Evolutionary conservation across 768 basidiomycete species (phyloP).

Genomic region (Trametes elegans): DNA sequence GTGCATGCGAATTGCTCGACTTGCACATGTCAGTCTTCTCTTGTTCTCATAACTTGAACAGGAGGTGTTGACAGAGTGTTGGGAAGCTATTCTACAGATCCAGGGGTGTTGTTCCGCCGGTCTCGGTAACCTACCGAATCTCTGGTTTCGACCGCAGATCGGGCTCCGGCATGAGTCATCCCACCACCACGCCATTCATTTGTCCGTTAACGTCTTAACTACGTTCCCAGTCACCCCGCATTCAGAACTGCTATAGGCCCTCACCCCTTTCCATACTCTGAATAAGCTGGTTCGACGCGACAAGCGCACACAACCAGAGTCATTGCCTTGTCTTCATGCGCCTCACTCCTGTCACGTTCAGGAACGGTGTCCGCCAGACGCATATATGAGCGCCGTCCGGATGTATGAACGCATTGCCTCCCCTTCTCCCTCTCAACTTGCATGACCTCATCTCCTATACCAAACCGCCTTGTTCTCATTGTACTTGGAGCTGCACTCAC

Average conservation of each 20-base stretch:
- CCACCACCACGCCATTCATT: not conserved
- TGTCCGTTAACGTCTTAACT: not conserved
- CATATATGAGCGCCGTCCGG: not conserved
- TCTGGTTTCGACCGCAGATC: not conserved
- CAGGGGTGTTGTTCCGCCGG: too few species aligned
- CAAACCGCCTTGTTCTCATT: too few species aligned
- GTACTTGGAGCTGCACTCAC: too few species aligned
- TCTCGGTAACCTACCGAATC: not conserved
- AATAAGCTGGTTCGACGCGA: not conserved
- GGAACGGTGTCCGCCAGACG: not conserved
- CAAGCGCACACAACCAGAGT: not conserved
- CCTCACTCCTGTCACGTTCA: not conserved
- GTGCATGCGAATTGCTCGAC: too few species aligned
- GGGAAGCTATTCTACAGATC: too few species aligned
- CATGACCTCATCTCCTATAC: conserved; percentile 1
- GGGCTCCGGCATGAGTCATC: not conserved
- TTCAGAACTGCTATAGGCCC: not conserved
- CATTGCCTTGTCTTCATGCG: too few species aligned
- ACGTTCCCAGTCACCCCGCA: not conserved
- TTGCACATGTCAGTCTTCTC: too few species aligned
- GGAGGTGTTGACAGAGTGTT: too few species aligned
- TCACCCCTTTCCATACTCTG: not conserved
- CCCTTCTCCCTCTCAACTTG: not conserved
- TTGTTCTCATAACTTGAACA: too few species aligned
- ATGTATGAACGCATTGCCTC: not conserved